Conservation (phyloP, 495 filamentous ascomycete genomes). For the Daldinia loculata region DNA sequence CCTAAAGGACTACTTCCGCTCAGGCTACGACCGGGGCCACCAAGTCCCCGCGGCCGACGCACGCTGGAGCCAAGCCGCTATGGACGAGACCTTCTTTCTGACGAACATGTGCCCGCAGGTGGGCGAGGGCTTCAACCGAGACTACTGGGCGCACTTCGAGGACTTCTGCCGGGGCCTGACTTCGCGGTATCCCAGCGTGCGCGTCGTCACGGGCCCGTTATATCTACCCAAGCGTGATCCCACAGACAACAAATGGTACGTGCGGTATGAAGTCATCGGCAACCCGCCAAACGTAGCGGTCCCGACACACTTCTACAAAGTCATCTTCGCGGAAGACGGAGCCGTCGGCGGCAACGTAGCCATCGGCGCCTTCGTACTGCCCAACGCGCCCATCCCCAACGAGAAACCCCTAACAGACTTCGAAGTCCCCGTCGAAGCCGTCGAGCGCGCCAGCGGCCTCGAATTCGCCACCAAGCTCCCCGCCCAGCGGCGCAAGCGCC, state of each 20-base stretch:
- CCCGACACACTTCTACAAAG: constrained; percentile 98
- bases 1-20: constrained; percentile 90
- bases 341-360: constrained; percentile 77
- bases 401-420: constrained; percentile 85
- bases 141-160: constrained; percentile 99
- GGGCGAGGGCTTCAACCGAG: constrained; percentile 95
- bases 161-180: constrained; percentile 92
- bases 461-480: constrained; percentile 88
- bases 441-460: constrained; percentile 90
- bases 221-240: constrained; percentile 85
- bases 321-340: constrained; percentile 93
- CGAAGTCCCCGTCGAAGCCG: constrained; percentile 89
- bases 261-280: constrained; percentile 96
- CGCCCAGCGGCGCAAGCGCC: constrained; percentile 70
- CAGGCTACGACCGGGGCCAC: constrained; percentile 96
- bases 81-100: constrained; percentile 92
- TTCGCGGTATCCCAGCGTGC: constrained; percentile 79
- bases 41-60: constrained; percentile 97
- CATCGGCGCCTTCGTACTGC: constrained; percentile 92
- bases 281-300: constrained; percentile 93
- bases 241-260: constrained; percentile 89
- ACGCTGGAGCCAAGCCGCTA: constrained; percentile 91
- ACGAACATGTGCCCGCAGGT: constrained; percentile 99
- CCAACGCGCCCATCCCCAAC: constrained; percentile 90
- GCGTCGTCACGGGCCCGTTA: constrained; percentile 91